Conservation (phyloP, 306 rosid genomes). For the Prunus kanzakura region DNA sequence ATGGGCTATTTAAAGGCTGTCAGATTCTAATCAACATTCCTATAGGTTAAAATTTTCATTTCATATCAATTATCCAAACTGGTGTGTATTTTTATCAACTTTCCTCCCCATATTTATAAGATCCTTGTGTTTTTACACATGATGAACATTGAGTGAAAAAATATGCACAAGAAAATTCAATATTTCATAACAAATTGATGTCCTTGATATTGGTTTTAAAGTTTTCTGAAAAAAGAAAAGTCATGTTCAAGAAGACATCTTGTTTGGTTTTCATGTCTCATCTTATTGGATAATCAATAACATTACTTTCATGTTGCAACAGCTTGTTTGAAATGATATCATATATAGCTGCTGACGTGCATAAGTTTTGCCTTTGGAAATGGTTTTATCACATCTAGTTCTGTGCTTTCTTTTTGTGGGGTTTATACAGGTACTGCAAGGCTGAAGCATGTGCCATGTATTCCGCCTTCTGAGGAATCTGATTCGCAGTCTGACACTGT, state of each 20-base stretch:
- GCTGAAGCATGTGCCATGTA: constrained; percentile 16
- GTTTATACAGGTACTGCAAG: constrained; percentile 29
- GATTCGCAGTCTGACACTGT: constrained; percentile 25
- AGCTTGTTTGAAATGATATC: neutral
- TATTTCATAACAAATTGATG: neutral
- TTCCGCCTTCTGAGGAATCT: constrained; percentile 46
- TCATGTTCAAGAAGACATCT: neutral
- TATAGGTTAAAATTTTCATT: neutral
- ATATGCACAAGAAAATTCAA: neutral
- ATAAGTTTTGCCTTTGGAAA: neutral
- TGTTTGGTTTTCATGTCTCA: neutral
- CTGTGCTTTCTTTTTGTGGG: constrained; percentile 12
- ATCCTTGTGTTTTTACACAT: neutral
- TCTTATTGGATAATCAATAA: neutral
- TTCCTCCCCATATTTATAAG: neutral
- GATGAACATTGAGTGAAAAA: neutral
- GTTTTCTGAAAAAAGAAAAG: neutral
- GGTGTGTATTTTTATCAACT: neutral
- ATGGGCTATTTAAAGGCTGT: neutral
- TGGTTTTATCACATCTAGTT: neutral
- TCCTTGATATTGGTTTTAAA: neutral
- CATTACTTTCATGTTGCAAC: neutral
- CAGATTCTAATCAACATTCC: neutral
- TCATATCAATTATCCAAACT: neutral
- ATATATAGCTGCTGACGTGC: neutral